Conservation (phyloP, 805 yeast genomes). For the Lachancea sp. region DNA sequence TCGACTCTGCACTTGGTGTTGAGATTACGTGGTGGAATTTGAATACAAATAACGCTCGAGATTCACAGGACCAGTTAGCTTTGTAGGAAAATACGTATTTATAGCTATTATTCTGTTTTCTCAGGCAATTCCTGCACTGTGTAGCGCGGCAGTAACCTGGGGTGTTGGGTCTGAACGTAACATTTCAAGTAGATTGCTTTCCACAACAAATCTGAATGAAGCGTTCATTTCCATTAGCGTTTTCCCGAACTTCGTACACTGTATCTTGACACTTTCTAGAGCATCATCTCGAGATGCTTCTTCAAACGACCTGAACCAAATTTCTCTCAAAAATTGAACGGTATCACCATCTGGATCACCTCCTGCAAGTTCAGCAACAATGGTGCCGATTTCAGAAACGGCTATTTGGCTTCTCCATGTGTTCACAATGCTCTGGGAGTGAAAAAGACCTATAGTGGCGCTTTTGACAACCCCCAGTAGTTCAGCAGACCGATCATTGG, state of each 20-base stretch:
- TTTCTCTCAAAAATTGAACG: constrained; percentile 5
- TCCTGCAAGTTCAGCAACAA: constrained; percentile 11
- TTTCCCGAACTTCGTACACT: constrained; percentile 37
- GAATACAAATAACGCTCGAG: constrained; percentile 92
- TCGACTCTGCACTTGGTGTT: constrained; percentile 78
- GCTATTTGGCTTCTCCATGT: constrained; percentile 60
- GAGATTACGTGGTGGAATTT: constrained; percentile 86
- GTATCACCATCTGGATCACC: neutral
- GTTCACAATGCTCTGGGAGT: constrained; percentile 24
- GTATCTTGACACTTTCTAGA: constrained; percentile 56
- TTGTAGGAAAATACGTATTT: constrained; percentile 36
- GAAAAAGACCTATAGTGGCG: constrained; percentile 26
- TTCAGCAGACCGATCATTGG: constrained; percentile 6
- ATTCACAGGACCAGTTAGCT: constrained; percentile 54
- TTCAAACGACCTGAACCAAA: constrained; percentile 24
- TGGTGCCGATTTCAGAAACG: constrained; percentile 37
- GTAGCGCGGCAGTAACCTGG: constrained; percentile 36
- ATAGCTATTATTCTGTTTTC: constrained; percentile 11
- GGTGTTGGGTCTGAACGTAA: constrained; percentile 39
- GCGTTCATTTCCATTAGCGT: constrained; percentile 14
- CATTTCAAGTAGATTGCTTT: constrained; percentile 22
- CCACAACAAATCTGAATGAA: constrained; percentile 15
- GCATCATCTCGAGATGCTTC: constrained; percentile 36
- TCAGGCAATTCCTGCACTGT: constrained; percentile 2
- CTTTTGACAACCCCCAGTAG: constrained; percentile 30